A percentile compares a stretch with the other conserved stretches of the same genome.
phyloP scores from a whole-genome alignment of 139 green algal species.

The Medakamo hakoo region DNA sequence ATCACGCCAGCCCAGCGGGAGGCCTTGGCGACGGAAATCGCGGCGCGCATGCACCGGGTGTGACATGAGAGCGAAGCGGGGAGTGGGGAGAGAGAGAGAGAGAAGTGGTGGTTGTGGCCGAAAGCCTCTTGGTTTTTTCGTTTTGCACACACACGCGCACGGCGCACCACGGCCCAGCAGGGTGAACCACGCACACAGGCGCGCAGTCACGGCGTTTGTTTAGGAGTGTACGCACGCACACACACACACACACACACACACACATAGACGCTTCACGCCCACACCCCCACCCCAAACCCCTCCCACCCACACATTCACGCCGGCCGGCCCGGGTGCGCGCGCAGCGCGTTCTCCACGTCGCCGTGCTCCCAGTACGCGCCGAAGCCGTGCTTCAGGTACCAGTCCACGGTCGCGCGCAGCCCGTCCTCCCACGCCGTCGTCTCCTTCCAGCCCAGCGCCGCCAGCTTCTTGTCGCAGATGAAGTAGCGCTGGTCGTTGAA shows the following conservation, averaged over 20 bases:
- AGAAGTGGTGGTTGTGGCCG: neutral
- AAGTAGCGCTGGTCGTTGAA: slow-evolving; percentile 92
- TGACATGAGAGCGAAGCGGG: neutral
- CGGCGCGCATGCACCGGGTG: slow-evolving; percentile 20
- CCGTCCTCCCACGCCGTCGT: slow-evolving; percentile 75
- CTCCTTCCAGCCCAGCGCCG: slow-evolving; percentile 78
- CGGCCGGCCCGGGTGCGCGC: slow-evolving; percentile 30
- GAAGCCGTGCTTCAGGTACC: slow-evolving; percentile 56
- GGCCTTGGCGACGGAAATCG: slow-evolving; percentile 30
- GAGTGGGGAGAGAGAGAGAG: neutral
- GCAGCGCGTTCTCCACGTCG: slow-evolving; percentile 53
- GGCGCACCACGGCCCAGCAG: too few relatives aligned
- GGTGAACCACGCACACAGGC: too few relatives aligned
- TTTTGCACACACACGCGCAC: neutral
- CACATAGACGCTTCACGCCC: too few relatives aligned
- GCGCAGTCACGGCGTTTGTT: too few relatives aligned
- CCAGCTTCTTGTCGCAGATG: slow-evolving; percentile 86
- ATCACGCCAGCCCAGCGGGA: slow-evolving; percentile 33
- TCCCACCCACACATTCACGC: neutral
- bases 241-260: too few relatives aligned
- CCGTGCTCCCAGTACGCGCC: slow-evolving; percentile 55
- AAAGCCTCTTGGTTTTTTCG: neutral
- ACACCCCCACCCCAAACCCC: too few relatives aligned
- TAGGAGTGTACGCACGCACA: too few relatives aligned
- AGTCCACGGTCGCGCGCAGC: slow-evolving; percentile 79